Conservation (phyloP, 768 basidiomycete species). For the Lactarius hengduanensis region DNA sequence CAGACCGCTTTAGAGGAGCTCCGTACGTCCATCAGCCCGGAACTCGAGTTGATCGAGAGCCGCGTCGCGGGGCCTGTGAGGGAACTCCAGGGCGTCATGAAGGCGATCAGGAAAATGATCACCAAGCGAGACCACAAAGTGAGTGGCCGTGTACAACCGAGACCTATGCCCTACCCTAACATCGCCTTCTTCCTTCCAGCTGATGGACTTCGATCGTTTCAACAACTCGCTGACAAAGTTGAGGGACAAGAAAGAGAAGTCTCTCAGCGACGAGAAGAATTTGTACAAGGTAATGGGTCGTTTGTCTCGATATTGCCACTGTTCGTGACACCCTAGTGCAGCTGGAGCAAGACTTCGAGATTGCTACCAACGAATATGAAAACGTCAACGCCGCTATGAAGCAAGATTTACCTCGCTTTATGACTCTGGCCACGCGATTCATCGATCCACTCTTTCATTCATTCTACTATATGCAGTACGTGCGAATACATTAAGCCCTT, state of each 20-base stretch:
- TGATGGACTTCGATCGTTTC: conserved; percentile 92
- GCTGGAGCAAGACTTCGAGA: conserved; percentile 96
- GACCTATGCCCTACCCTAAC: not conserved
- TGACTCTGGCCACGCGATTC: conserved; percentile 82
- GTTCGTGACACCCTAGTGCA: conserved; percentile 32
- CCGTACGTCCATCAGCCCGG: conserved; percentile 72
- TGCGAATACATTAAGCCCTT: conserved; percentile 30
- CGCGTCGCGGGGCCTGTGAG: conserved; percentile 83
- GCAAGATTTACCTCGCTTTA: conserved; percentile 90
- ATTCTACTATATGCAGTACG: conserved; percentile 99
- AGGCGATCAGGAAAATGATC: conserved; percentile 88
- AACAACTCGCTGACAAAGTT: conserved; percentile 95
- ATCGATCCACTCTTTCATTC: conserved; percentile 98
- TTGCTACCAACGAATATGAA: conserved; percentile 90
- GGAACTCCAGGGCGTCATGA: conserved; percentile 84
- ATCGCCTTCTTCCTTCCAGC: conserved; percentile 41
- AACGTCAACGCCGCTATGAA: conserved; percentile 90
- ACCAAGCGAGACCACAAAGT: conserved; percentile 98
- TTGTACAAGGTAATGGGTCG: conserved; percentile 71
- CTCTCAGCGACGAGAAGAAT: conserved; percentile 93
- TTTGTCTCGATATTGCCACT: conserved; percentile 27
- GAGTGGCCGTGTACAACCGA: conserved; percentile 18
- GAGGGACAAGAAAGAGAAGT: conserved; percentile 98
- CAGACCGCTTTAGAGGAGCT: conserved; percentile 80
- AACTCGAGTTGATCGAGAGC: conserved; percentile 91